phyloP scores from a whole-genome alignment of 2,329 filamentous ascomycete species.

The Colletotrichum musicola region DNA sequence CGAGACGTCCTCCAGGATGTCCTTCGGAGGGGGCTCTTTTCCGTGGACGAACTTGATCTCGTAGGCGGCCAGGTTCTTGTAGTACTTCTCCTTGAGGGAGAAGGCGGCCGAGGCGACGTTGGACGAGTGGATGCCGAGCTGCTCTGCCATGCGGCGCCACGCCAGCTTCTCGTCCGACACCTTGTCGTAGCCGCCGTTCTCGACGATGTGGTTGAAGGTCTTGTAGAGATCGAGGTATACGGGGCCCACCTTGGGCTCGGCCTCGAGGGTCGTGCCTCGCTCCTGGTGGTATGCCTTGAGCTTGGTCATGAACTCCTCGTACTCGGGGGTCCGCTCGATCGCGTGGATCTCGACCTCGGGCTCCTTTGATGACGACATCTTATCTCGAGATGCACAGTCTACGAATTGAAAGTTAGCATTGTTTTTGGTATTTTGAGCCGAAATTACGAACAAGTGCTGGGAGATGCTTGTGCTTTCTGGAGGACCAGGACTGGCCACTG shows the following conservation, averaged over 20 bases:
- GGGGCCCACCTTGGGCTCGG: slow-evolving; percentile 83
- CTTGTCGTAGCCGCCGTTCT: slow-evolving; percentile 87
- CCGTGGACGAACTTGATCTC: slow-evolving; percentile 84
- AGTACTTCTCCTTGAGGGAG: slow-evolving; percentile 87
- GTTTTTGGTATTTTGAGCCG: too few relatives aligned
- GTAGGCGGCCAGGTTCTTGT: slow-evolving; percentile 89
- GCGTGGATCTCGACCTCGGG: slow-evolving; percentile 53
- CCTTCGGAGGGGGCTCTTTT: slow-evolving; percentile 86
- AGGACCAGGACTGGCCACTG: background rate
- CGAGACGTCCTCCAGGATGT: slow-evolving; percentile 88
- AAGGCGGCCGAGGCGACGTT: slow-evolving; percentile 89
- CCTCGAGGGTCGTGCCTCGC: slow-evolving; percentile 82
- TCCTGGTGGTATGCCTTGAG: slow-evolving; percentile 81
- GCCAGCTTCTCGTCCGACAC: slow-evolving; percentile 86
- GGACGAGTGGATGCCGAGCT: slow-evolving; percentile 79
- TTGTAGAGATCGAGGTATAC: slow-evolving; percentile 82
- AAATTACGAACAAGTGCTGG: background rate
- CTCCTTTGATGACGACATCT: slow-evolving; percentile 36
- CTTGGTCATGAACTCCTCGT: slow-evolving; percentile 82
- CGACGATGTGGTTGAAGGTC: slow-evolving; percentile 82
- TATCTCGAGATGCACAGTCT: background rate
- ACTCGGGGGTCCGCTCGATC: slow-evolving; percentile 76
- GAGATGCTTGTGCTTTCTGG: background rate
- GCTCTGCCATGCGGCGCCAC: slow-evolving; percentile 83
- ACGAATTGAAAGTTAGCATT: too few relatives aligned